Evolutionary conservation across 371 early-diverging fungal species (phyloP), one percentile per base, ranked within the genome.

Genomic region (Rhizopus arrhizus): DNA sequence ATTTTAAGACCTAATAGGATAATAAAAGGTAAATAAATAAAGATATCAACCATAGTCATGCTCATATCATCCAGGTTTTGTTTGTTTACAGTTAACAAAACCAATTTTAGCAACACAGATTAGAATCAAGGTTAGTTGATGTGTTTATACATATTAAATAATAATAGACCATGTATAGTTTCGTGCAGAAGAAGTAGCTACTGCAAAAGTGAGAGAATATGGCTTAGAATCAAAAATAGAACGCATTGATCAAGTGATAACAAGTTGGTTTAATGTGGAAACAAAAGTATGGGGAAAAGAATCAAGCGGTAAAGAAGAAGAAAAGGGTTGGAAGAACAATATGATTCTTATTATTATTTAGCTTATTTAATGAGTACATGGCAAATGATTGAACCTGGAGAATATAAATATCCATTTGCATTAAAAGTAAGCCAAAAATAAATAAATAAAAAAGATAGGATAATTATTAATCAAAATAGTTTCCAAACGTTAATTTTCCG

Each of bases 321-420:
- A n/a, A 60, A 43, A 53, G 28, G 28, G 3, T n/a, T 13, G 5
- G 0, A 43, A 43, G n/a, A 43, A 6, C 9, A 43, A 43, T 15
- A 22, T 0, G 22, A 22, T 22, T 0, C 22, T 22, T 0, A 22
- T n/a, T 49, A 34, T 35, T 15, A 7, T 15, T 31, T 46, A 74
- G 74, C 68, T 9, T 74, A 60, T 52, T 62, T 61, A 38, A 69
- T 75, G 43, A 53, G 73, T 47, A 61, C 71, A 36, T 82, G 83
- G 83, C 59, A 74, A 34, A 71, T 66, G 31, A 72, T 82, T 49
- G 72, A 74, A 1, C 61, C 73, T 2, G 81, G 83, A 31, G 62
- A 75, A 15, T 69, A 82, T 58, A 54, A 62, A 13, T 82, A 65
- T 55, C 76, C 79, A 5, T 82, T 82, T 65, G 83, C 83, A 13